These are phyloP conservation scores for Fraxinus albicans DNA, from an alignment of 305 asterid species.

Conservation along the genomic window DNA sequence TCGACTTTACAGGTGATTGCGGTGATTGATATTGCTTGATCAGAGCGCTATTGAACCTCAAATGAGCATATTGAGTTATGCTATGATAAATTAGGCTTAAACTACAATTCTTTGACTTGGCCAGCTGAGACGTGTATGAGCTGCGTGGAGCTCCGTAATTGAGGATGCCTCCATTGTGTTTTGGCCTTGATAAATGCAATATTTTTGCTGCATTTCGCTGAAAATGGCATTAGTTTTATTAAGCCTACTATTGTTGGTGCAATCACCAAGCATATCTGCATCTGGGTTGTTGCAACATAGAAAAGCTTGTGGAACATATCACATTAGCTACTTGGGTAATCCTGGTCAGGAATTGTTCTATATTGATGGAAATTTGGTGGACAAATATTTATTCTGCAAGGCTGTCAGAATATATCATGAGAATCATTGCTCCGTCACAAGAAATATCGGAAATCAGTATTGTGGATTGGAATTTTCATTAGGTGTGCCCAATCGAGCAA, in stretches of 20 bases:
- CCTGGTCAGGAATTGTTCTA: slow-evolving; percentile 44
- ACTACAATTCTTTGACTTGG: slow-evolving; percentile 24
- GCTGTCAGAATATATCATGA: slow-evolving; percentile 39
- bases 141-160: slow-evolving; percentile 31
- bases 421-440: slow-evolving; percentile 44
- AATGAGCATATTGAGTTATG: slow-evolving; percentile 9
- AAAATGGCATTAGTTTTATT: slow-evolving; percentile 42
- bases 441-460: slow-evolving; percentile 33
- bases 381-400: slow-evolving; percentile 56
- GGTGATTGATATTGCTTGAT: slow-evolving; percentile 29
- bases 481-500: slow-evolving; percentile 43
- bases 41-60: slow-evolving; percentile 17
- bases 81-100: slow-evolving; percentile 6
- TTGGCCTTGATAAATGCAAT: slow-evolving; percentile 32
- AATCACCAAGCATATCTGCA: slow-evolving; percentile 41
- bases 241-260: slow-evolving; percentile 42
- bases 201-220: slow-evolving; percentile 24
- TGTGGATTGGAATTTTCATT: slow-evolving; percentile 37
- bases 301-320: slow-evolving; percentile 52
- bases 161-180: slow-evolving; percentile 33
- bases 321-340: slow-evolving; percentile 40
- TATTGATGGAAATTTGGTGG: slow-evolving; percentile 60
- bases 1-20: slow-evolving; percentile 26
- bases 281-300: slow-evolving; percentile 41
- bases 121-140: slow-evolving; percentile 16